Conservation (phyloP, 2,329 filamentous ascomycete species). For the Onygena corvina region DNA sequence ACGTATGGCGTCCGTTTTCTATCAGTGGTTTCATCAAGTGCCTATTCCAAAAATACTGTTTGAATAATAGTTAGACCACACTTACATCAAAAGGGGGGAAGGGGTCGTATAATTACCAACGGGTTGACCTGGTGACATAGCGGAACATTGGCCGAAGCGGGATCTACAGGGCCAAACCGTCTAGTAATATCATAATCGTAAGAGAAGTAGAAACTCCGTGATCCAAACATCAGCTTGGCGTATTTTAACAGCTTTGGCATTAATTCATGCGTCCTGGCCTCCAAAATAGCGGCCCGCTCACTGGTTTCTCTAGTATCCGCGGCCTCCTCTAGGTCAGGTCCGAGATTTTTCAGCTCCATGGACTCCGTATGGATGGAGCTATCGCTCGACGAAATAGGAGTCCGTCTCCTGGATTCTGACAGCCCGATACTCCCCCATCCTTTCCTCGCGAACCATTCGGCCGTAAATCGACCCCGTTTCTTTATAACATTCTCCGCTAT, state of each 20-base stretch:
- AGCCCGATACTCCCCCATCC: slow-evolving; percentile 45
- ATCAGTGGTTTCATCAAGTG: slow-evolving; percentile 63
- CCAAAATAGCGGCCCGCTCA: neutral
- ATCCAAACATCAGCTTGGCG: slow-evolving; percentile 72
- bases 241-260: slow-evolving; percentile 76
- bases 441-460: slow-evolving; percentile 78
- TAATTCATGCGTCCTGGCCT: slow-evolving; percentile 40
- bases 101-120: slow-evolving; percentile 34
- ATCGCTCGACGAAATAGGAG: neutral
- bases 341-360: slow-evolving; percentile 16
- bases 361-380: slow-evolving; percentile 7
- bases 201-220: slow-evolving; percentile 82
- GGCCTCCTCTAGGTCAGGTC: slow-evolving; percentile 1
- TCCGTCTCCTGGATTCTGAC: neutral
- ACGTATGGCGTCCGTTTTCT: slow-evolving; percentile 54
- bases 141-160: slow-evolving; percentile 41
- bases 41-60: slow-evolving; percentile 78
- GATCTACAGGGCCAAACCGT: slow-evolving; percentile 37
- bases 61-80: neutral
- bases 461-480: slow-evolving; percentile 69
- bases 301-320: neutral
- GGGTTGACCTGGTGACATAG: slow-evolving; percentile 62
- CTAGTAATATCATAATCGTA: slow-evolving; percentile 89
- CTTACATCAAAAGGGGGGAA: neutral
- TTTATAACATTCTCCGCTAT: slow-evolving; percentile 83